Percentiles rank a stretch among this genome's conserved stretches.
phyloP scores from a whole-genome alignment of 805 yeast genomes.

The Candida caryicola region DNA sequence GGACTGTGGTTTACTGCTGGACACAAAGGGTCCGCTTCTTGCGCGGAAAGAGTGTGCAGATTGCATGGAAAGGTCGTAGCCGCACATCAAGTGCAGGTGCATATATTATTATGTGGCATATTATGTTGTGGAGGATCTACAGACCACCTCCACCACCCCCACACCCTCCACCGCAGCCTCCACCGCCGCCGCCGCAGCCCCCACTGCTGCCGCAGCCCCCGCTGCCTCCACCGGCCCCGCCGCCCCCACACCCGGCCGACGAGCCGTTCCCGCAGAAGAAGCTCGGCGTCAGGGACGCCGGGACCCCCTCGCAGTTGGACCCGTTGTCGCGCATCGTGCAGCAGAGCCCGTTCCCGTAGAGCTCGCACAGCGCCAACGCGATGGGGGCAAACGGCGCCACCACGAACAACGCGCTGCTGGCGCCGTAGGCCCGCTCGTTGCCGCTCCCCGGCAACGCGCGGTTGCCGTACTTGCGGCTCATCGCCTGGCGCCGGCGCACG shows the following conservation, averaged over 20 bases:
- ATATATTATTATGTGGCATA: no score
- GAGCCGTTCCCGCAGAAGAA: slow-evolving; percentile 7
- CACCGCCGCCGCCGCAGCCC: slow-evolving; percentile 9
- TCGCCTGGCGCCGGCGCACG: background rate
- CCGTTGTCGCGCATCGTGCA: slow-evolving; percentile 8
- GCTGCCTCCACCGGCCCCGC: slow-evolving; percentile 4
- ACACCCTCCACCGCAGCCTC: slow-evolving; percentile 7
- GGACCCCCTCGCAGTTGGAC: slow-evolving; percentile 2
- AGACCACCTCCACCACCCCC: slow-evolving; percentile 7
- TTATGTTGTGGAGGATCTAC: no score
- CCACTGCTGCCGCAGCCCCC: slow-evolving; percentile 4
- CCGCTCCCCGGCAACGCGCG: slow-evolving; percentile 1
- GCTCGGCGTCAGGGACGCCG: no score
- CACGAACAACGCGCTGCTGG: slow-evolving; percentile 9
- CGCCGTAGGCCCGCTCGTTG: background rate
- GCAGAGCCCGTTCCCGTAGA: slow-evolving; percentile 9
- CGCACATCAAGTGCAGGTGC: no score
- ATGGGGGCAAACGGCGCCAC: slow-evolving; percentile 10
- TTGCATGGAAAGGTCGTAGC: no score
- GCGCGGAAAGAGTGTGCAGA: no score
- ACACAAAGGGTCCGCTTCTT: no score
- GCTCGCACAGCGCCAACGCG: slow-evolving; percentile 1
- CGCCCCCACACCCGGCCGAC: slow-evolving; percentile 2
- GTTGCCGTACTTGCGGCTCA: slow-evolving; percentile 6
- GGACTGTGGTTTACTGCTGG: no score